Percentiles rank a stretch among this genome's conserved stretches.
Evolutionary conservation across 1,139 yeast species (phyloP).

Genomic region (Geotrichum candidum): DNA sequence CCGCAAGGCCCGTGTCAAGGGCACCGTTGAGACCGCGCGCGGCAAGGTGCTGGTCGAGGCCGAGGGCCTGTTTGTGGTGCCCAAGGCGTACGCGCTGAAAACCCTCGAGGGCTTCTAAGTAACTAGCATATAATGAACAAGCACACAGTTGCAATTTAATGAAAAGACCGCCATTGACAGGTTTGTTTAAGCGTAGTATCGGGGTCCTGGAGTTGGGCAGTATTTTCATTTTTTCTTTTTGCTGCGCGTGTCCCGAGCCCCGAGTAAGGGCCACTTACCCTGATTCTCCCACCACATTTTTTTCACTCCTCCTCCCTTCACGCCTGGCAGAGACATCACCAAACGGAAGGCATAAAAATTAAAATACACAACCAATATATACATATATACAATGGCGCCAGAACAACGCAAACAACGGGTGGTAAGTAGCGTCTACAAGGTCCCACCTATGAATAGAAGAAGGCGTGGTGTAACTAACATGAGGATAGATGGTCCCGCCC

Average conservation of each 20-base stretch:
- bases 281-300: slow-evolving; percentile 11
- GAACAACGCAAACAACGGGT: slow-evolving; percentile 37
- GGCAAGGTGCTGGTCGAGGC: slow-evolving; percentile 40
- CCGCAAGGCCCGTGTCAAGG: slow-evolving; percentile 36
- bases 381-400: slow-evolving; percentile 21
- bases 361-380: too few relatives aligned
- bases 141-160: neutral
- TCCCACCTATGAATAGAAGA: too few relatives aligned
- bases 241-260: neutral
- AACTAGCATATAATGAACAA: neutral
- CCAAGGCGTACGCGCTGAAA: slow-evolving; percentile 22
- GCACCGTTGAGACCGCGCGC: slow-evolving; percentile 38
- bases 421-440: slow-evolving; percentile 26
- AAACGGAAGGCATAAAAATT: too few relatives aligned
- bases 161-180: neutral
- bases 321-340: slow-evolving; percentile 5
- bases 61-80: slow-evolving; percentile 23
- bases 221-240: neutral
- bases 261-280: neutral
- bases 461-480: slow-evolving; percentile 1
- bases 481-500: slow-evolving; percentile 66
- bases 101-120: slow-evolving; percentile 5
- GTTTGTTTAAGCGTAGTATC: neutral
- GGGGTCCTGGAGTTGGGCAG: neutral
- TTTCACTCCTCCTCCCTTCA: slow-evolving; percentile 8